A percentile compares a stretch with the other conserved stretches of the same genome.
Evolutionary conservation across 495 filamentous ascomycete genomes (phyloP).

Genomic region (Aspergillus incahuasiensis): DNA sequence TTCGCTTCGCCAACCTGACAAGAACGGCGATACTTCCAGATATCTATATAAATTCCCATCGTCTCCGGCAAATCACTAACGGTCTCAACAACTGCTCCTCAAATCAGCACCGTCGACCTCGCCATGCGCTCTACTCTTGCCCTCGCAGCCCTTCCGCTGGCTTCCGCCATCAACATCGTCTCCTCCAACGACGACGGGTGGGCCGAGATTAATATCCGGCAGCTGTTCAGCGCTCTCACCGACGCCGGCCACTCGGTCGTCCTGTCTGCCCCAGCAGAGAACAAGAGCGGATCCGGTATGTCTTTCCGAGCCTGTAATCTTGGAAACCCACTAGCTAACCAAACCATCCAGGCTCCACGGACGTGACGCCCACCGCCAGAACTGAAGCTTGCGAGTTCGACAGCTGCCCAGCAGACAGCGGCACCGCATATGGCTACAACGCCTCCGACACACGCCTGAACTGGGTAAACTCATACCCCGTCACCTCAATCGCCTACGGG

Average conservation of each 20-base stretch:
- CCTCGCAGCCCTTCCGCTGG: constrained; percentile 16
- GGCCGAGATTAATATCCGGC: constrained; percentile 62
- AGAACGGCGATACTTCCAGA: not conserved
- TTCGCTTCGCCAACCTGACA: not conserved
- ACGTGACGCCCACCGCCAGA: constrained; percentile 42
- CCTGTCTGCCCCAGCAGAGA: constrained; percentile 59
- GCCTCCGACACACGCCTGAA: constrained; percentile 53
- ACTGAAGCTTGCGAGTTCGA: constrained; percentile 50
- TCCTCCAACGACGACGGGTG: constrained; percentile 70
- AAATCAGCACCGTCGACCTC: not conserved
- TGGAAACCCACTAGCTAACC: not conserved
- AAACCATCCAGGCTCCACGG: constrained; percentile 39
- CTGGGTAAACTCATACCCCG: constrained; percentile 67
- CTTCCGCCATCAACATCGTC: constrained; percentile 50
- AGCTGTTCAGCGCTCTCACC: constrained; percentile 48
- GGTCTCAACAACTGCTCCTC: not conserved
- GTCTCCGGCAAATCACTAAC: not conserved
- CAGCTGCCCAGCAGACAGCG: constrained; percentile 53
- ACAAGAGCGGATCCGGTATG: constrained; percentile 54
- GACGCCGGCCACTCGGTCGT: constrained; percentile 54
- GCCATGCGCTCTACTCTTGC: constrained; percentile 16
- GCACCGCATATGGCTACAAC: constrained; percentile 51
- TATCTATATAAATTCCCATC: constrained; percentile 2
- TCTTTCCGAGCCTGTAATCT: constrained; percentile 16
- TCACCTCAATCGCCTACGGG: constrained; percentile 59